phyloP scores from a whole-genome alignment of 768 basidiomycete species.

The Tubosaeta sp. region DNA sequence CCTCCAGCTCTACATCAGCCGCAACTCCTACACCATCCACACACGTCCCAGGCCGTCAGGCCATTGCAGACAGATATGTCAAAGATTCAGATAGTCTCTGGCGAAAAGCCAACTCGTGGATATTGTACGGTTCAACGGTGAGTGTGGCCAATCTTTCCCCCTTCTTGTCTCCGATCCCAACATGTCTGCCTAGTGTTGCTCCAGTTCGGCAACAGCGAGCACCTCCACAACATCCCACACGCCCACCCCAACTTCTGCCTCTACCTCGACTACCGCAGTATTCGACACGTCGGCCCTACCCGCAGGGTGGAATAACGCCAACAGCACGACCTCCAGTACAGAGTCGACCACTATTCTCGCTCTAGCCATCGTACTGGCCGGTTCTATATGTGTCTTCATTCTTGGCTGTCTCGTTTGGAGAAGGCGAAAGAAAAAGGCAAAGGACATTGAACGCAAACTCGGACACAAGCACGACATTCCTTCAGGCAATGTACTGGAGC shows the following conservation, averaged over 20 bases:
- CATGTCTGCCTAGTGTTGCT: slow-evolving; percentile 14
- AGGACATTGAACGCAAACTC: slow-evolving; percentile 53
- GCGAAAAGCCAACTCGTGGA: slow-evolving; percentile 52
- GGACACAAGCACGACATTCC: slow-evolving; percentile 24
- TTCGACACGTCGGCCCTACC: slow-evolving; percentile 39
- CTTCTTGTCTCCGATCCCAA: background rate
- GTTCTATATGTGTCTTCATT: slow-evolving; percentile 58
- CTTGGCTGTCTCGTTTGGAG: slow-evolving; percentile 60
- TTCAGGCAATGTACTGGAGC: slow-evolving; percentile 36
- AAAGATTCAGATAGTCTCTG: slow-evolving; percentile 53
- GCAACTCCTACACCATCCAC: slow-evolving; percentile 6
- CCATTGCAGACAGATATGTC: slow-evolving; percentile 53
- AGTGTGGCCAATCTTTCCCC: slow-evolving; percentile 26
- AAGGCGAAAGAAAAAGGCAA: slow-evolving; percentile 32
- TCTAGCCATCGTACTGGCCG: slow-evolving; percentile 60
- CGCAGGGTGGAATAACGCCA: slow-evolving; percentile 44
- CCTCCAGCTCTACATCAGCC: slow-evolving; percentile 10
- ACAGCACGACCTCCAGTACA: slow-evolving; percentile 11
- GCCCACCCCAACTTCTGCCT: background rate
- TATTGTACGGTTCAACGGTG: slow-evolving; percentile 68
- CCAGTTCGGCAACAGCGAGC: slow-evolving; percentile 2
- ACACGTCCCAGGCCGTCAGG: background rate
- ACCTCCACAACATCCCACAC: slow-evolving; percentile 9
- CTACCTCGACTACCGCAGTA: slow-evolving; percentile 15
- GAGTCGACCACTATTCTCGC: slow-evolving; percentile 49